phyloP scores from a whole-genome alignment of 139 green algal species.

The Chlorella vulgaris region DNA sequence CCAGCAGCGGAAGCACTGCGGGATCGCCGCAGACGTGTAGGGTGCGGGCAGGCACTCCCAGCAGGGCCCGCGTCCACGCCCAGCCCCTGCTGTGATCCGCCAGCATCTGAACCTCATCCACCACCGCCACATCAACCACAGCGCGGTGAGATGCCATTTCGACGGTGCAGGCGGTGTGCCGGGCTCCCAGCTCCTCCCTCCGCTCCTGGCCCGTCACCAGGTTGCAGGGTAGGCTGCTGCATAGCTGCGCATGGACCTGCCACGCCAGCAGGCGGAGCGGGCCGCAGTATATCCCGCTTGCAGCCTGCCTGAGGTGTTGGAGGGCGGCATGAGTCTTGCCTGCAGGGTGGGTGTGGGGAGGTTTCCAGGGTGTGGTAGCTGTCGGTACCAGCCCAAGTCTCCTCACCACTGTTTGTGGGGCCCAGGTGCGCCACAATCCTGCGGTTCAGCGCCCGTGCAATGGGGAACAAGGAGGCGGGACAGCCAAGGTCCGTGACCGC shows the following conservation, averaged over 20 bases:
- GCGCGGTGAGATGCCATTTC: slow-evolving; percentile 82
- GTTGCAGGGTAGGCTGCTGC: slow-evolving; percentile 49
- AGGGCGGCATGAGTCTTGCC: slow-evolving; percentile 92
- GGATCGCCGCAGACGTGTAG: slow-evolving; percentile 93
- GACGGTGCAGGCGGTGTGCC: slow-evolving; percentile 87
- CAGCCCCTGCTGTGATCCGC: slow-evolving; percentile 81
- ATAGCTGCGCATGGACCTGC: slow-evolving; percentile 72
- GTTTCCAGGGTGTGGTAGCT: too few relatives aligned
- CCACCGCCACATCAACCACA: slow-evolving; percentile 21
- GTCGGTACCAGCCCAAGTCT: too few relatives aligned
- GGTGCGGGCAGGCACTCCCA: slow-evolving; percentile 75
- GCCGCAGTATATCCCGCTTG: slow-evolving; percentile 85
- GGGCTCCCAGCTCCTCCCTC: slow-evolving; percentile 57
- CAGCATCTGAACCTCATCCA: slow-evolving; percentile 94
- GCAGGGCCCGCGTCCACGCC: slow-evolving; percentile 90
- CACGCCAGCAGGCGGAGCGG: slow-evolving; percentile 92
- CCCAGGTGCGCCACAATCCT: slow-evolving; percentile 88
- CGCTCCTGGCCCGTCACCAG: slow-evolving; percentile 86
- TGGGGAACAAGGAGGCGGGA: slow-evolving; percentile 71
- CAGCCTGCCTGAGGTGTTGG: slow-evolving; percentile 56
- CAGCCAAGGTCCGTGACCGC: slow-evolving; percentile 19
- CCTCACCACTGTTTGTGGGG: too few relatives aligned
- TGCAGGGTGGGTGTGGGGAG: too few relatives aligned
- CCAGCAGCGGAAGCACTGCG: slow-evolving; percentile 74
- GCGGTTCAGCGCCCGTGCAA: slow-evolving; percentile 75